Evolutionary conservation across 2,329 filamentous ascomycete genomes (phyloP).

Genomic region (Teratosphaeria epicoccoides): DNA sequence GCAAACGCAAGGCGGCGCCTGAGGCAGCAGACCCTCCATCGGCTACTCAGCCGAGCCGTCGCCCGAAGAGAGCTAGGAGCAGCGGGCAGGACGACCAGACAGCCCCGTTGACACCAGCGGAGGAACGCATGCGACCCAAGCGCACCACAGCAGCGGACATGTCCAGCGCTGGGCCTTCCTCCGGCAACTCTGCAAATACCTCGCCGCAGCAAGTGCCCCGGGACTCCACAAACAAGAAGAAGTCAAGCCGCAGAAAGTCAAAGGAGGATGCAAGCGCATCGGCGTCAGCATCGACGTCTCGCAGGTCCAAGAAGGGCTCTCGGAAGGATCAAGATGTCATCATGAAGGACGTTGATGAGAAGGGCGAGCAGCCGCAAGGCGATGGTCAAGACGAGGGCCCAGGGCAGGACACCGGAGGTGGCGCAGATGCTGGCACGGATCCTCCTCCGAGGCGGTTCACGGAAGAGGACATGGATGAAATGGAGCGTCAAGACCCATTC

Average conservation of each 20-base stretch:
- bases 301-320: slow-evolving; percentile 23
- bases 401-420: slow-evolving; percentile 27
- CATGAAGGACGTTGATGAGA: slow-evolving; percentile 25
- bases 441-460: slow-evolving; percentile 55
- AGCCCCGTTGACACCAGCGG: slow-evolving; percentile 28
- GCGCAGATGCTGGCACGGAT: slow-evolving; percentile 34
- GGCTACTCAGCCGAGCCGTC: slow-evolving; percentile 32
- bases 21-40: slow-evolving; percentile 36
- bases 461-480: slow-evolving; percentile 44
- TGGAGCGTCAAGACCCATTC: slow-evolving; percentile 46
- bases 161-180: slow-evolving; percentile 59
- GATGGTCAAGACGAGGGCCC: slow-evolving; percentile 25
- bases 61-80: slow-evolving; percentile 51
- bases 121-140: slow-evolving; percentile 47
- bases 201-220: slow-evolving; percentile 46
- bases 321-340: slow-evolving; percentile 24
- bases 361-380: slow-evolving; percentile 13
- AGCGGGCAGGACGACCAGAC: slow-evolving; percentile 28
- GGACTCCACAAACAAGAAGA: slow-evolving; percentile 61
- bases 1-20: slow-evolving; percentile 64
- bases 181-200: slow-evolving; percentile 53
- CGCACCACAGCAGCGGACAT: slow-evolving; percentile 43
- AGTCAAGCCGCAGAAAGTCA: slow-evolving; percentile 62
- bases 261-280: slow-evolving; percentile 32
- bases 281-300: slow-evolving; percentile 18